A percentile compares a stretch with the other conserved stretches of the same genome.
Conservation (phyloP, 805 yeast species). For the Candida easanensis region DNA sequence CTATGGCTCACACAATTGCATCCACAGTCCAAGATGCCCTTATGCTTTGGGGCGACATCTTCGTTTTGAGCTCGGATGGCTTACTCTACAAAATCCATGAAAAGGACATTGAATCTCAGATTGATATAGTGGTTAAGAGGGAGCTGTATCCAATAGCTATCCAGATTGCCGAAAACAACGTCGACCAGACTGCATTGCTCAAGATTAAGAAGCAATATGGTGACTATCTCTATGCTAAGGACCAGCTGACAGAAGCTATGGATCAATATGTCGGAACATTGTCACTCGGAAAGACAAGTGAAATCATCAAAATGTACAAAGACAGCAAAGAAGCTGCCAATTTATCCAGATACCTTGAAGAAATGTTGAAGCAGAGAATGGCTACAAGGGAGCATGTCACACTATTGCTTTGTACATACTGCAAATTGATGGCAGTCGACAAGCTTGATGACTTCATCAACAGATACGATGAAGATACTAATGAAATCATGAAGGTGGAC, state of each 20-base stretch:
- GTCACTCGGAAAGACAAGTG: slow-evolving; percentile 61
- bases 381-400: slow-evolving; percentile 84
- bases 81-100: slow-evolving; percentile 65
- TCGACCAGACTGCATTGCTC: slow-evolving; percentile 31
- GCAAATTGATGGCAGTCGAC: slow-evolving; percentile 64
- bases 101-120: slow-evolving; percentile 60
- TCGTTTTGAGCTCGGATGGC: slow-evolving; percentile 72
- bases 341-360: slow-evolving; percentile 61
- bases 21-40: slow-evolving; percentile 60
- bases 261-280: slow-evolving; percentile 65
- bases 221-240: slow-evolving; percentile 65
- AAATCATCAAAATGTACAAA: slow-evolving; percentile 73
- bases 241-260: slow-evolving; percentile 66
- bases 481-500: slow-evolving; percentile 34
- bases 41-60: slow-evolving; percentile 52
- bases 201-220: slow-evolving; percentile 60
- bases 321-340: slow-evolving; percentile 70
- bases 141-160: slow-evolving; percentile 74
- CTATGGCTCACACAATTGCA: slow-evolving; percentile 67
- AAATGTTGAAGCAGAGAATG: slow-evolving; percentile 48
- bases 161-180: slow-evolving; percentile 48
- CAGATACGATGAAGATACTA: slow-evolving; percentile 35
- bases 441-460: slow-evolving; percentile 58
- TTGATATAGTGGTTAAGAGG: slow-evolving; percentile 65
- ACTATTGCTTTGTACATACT: slow-evolving; percentile 70